These are phyloP conservation scores for Solanum piurae DNA, from an alignment of 257 asterid species.

Conservation along the genomic window DNA sequence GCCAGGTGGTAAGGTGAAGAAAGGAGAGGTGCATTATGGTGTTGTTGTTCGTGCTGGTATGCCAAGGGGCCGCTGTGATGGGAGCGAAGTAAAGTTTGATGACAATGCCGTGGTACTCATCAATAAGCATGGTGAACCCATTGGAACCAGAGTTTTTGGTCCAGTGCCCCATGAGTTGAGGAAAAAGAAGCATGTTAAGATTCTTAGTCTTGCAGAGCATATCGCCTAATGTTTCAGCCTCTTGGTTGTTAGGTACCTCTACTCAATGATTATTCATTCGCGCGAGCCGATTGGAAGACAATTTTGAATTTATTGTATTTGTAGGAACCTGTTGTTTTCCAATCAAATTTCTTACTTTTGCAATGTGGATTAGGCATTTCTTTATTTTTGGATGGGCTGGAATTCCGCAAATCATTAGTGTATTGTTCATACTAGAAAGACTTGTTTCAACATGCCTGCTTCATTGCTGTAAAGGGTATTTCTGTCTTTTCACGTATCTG, in stretches of 20 bases:
- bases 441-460: no score
- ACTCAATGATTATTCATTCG: not conserved
- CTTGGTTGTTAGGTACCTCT: not conserved
- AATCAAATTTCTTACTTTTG: no score
- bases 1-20: slow-evolving; percentile 85
- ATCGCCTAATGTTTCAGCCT: slow-evolving; percentile 28
- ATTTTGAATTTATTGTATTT: not conserved
- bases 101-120: slow-evolving; percentile 86
- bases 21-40: slow-evolving; percentile 72
- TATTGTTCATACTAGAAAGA: no score
- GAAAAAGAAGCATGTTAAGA: slow-evolving; percentile 92
- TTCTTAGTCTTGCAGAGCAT: slow-evolving; percentile 89
- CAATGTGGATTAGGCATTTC: no score
- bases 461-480: no score
- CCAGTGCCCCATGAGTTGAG: slow-evolving; percentile 94
- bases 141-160: slow-evolving; percentile 88
- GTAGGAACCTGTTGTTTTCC: not conserved
- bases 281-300: not conserved
- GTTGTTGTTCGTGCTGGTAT: slow-evolving; percentile 95
- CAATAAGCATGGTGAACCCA: slow-evolving; percentile 88
- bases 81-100: slow-evolving; percentile 84
- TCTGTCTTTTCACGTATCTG: no score
- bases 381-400: no score
- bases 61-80: slow-evolving; percentile 83
- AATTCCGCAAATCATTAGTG: no score